These are phyloP conservation scores for Talaromyces nanjingensis DNA, from an alignment of 495 filamentous ascomycete species.

Conservation along the genomic window DNA sequence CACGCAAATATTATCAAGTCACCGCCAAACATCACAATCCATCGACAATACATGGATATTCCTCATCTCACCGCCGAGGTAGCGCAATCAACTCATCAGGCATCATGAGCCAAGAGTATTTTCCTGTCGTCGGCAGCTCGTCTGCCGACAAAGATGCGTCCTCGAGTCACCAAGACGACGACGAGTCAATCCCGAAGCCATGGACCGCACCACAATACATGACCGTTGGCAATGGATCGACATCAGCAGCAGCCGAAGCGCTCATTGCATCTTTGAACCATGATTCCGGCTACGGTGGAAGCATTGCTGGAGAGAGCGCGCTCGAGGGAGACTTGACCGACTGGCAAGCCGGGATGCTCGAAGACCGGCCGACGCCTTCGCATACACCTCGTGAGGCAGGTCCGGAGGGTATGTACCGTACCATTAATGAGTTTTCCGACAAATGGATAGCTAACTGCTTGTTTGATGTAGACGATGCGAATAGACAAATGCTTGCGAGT, in stretches of 20 bases:
- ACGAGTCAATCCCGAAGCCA: slow-evolving; percentile 26
- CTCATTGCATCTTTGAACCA: slow-evolving; percentile 65
- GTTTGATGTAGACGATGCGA: slow-evolving; percentile 42
- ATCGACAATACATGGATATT: slow-evolving; percentile 5
- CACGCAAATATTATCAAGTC: background rate
- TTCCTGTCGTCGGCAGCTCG: slow-evolving; percentile 36
- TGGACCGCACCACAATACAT: slow-evolving; percentile 59
- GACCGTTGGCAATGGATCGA: slow-evolving; percentile 79
- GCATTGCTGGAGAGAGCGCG: slow-evolving; percentile 46
- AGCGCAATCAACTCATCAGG: slow-evolving; percentile 1
- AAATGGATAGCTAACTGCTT: background rate
- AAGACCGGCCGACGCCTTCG: slow-evolving; percentile 58
- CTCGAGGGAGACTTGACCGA: slow-evolving; percentile 38
- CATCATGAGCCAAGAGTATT: slow-evolving; percentile 69
- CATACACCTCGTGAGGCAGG: slow-evolving; percentile 42
- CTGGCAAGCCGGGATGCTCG: slow-evolving; percentile 56
- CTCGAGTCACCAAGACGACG: slow-evolving; percentile 26
- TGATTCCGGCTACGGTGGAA: slow-evolving; percentile 90
- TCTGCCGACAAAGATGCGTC: slow-evolving; percentile 32
- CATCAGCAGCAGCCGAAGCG: slow-evolving; percentile 64
- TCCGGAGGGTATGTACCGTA: slow-evolving; percentile 29
- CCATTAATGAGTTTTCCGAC: background rate
- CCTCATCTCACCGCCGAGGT: background rate
- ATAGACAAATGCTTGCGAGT: slow-evolving; percentile 54
- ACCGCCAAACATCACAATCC: background rate